Conservation (phyloP, 805 yeast species). For the Suhomyces emberorum region DNA sequence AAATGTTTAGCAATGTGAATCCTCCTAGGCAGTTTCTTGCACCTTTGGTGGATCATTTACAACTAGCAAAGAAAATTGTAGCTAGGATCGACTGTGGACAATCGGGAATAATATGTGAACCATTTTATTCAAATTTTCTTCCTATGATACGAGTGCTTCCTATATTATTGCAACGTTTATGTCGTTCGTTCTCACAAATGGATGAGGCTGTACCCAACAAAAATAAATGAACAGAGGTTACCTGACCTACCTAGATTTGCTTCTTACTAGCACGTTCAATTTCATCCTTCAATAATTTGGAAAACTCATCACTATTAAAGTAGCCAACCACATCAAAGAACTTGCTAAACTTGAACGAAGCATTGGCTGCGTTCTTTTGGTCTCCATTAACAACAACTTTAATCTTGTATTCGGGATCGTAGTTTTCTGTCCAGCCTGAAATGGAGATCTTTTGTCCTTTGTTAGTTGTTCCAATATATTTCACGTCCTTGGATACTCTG, state of each 20-base stretch:
- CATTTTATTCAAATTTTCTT: conserved; percentile 46
- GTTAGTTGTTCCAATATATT: conserved; percentile 42
- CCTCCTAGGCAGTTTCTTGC: conserved; percentile 44
- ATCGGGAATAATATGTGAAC: conserved; percentile 42
- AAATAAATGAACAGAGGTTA: too few species aligned
- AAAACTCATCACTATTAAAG: conserved; percentile 34
- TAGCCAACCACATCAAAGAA: conserved; percentile 48
- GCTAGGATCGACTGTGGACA: conserved; percentile 34
- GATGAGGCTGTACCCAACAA: too few species aligned
- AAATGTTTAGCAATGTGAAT: conserved; percentile 47
- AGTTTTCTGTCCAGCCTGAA: conserved; percentile 40
- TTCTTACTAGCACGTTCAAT: conserved; percentile 16
- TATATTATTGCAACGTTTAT: conserved; percentile 29
- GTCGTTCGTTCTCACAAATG: conserved; percentile 36
- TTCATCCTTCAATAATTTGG: conserved; percentile 18
- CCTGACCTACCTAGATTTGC: neutral
- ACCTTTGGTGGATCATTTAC: conserved; percentile 40
- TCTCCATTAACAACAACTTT: conserved; percentile 29
- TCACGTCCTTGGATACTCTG: conserved; percentile 40
- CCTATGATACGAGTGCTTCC: conserved; percentile 45
- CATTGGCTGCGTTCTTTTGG: conserved; percentile 11
- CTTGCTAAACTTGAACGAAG: conserved; percentile 31
- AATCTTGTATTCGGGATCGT: conserved; percentile 44
- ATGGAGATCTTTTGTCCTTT: conserved; percentile 35
- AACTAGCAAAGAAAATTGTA: conserved; percentile 35